Evolutionary conservation across 768 basidiomycete genomes (phyloP).

Genomic region (Scleroderma bovista): DNA sequence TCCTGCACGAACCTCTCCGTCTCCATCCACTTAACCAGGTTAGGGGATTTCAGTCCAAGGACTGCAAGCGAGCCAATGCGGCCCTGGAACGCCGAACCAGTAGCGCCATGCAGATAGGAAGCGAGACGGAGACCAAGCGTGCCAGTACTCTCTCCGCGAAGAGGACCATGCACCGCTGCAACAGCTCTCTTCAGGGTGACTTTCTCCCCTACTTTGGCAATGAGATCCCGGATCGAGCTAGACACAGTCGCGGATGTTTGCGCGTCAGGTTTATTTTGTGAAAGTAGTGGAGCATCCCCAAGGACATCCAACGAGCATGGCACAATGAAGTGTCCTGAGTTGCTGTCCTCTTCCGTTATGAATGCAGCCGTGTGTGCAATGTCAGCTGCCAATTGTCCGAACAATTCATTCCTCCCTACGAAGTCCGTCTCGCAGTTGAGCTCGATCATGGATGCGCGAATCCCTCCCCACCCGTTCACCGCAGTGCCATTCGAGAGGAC

Average conservation of each 20-base stretch:
- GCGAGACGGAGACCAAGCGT: conserved; percentile 42
- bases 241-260: conserved; percentile 47
- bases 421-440: conserved; percentile 97
- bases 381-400: conserved; percentile 67
- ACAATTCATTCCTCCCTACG: conserved; percentile 81
- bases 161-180: conserved; percentile 33
- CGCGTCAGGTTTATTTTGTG: conserved; percentile 24
- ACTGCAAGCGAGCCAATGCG: conserved; percentile 56
- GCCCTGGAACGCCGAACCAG: conserved; percentile 44
- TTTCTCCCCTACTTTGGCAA: conserved; percentile 78
- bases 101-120: conserved; percentile 60
- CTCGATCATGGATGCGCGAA: conserved; percentile 85
- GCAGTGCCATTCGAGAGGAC: conserved; percentile 58
- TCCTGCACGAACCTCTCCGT: conserved; percentile 50
- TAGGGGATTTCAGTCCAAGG: conserved; percentile 45
- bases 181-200: conserved; percentile 61
- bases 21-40: conserved; percentile 38
- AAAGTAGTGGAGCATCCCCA: conserved; percentile 64
- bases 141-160: conserved; percentile 25
- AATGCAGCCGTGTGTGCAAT: conserved; percentile 83
- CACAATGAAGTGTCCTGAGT: conserved; percentile 35
- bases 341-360: conserved; percentile 46
- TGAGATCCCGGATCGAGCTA: conserved; percentile 59
- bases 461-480: conserved; percentile 33
- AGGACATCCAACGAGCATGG: conserved; percentile 48